These are phyloP conservation scores for Pseudonectria buxi DNA, from an alignment of 2,329 filamentous ascomycete genomes.

Conservation along the genomic window DNA sequence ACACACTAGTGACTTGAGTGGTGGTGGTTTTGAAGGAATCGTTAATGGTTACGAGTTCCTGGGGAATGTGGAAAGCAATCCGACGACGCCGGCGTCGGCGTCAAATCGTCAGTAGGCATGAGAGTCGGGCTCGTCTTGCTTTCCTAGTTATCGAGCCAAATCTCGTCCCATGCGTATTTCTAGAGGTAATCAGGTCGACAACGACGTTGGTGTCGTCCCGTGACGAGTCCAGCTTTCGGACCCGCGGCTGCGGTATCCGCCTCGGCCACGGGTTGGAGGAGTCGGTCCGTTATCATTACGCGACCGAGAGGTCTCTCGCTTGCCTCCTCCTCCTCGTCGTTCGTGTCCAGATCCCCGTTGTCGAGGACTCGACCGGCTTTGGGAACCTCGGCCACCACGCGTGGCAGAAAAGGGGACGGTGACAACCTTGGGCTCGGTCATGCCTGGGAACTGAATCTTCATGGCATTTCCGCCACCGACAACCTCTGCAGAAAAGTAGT, in stretches of 20 bases:
- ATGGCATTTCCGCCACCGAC: slow-evolving; percentile 30
- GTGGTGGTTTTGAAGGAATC: too few relatives aligned
- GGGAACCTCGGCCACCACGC: slow-evolving; percentile 25
- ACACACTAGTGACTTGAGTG: too few relatives aligned
- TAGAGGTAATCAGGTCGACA: slow-evolving; percentile 13
- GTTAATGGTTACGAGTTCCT: too few relatives aligned
- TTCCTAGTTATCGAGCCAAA: too few relatives aligned
- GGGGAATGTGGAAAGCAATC: too few relatives aligned
- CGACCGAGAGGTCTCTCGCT: slow-evolving; percentile 26
- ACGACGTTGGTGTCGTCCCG: slow-evolving; percentile 18
- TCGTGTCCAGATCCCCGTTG: slow-evolving; percentile 25
- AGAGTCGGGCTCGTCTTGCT: too few relatives aligned
- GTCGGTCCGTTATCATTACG: slow-evolving; percentile 20
- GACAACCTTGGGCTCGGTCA: slow-evolving; percentile 32
- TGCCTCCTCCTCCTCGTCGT: slow-evolving; percentile 25
- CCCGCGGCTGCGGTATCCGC: slow-evolving; percentile 33
- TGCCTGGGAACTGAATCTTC: slow-evolving; percentile 36
- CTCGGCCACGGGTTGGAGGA: slow-evolving; percentile 18
- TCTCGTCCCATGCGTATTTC: too few relatives aligned
- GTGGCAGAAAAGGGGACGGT: slow-evolving; percentile 29
- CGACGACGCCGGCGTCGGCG: too few relatives aligned
- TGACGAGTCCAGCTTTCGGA: slow-evolving; percentile 37
- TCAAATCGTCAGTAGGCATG: too few relatives aligned
- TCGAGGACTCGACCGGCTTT: slow-evolving; percentile 20
- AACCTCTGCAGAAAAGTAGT: slow-evolving; percentile 27